Percentiles rank a stretch among this genome's conserved stretches.
Conservation (phyloP, 2,329 filamentous ascomycete species). For the Colletotrichum sp. region DNA sequence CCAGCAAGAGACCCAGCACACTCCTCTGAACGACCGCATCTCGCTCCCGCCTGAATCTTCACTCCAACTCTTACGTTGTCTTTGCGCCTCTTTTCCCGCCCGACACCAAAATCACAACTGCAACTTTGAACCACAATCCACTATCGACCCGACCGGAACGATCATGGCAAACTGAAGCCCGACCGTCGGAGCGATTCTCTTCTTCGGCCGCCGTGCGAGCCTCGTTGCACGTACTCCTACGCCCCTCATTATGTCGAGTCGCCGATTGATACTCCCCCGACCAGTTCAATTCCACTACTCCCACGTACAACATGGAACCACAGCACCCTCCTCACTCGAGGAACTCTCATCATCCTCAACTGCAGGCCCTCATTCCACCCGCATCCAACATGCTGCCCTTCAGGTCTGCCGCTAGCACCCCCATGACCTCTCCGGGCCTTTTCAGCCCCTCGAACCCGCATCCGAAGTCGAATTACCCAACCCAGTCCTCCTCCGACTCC, state of each 20-base stretch:
- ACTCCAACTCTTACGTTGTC: not conserved
- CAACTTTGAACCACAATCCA: not conserved
- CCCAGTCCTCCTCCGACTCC: constrained; percentile 54
- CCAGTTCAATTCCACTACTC: not conserved
- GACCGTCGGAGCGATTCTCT: not conserved
- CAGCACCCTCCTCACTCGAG: constrained; percentile 8
- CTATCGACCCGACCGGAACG: not conserved
- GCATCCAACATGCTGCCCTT: constrained; percentile 43
- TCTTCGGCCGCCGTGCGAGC: constrained; percentile 20
- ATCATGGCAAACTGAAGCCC: constrained; percentile 12
- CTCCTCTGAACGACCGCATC: not conserved
- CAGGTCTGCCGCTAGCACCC: constrained; percentile 59
- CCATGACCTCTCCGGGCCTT: constrained; percentile 64
- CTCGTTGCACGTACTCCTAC: constrained; percentile 6
- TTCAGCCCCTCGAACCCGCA: constrained; percentile 57
- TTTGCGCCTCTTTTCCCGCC: not conserved
- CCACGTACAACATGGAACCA: constrained; percentile 7
- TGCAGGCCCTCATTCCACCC: constrained; percentile 24
- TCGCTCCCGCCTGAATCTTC: not conserved
- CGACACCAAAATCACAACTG: not conserved
- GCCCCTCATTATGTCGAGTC: constrained; percentile 22
- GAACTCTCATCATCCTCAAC: constrained; percentile 10
- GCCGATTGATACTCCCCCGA: constrained; percentile 13
- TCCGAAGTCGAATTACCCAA: constrained; percentile 39
- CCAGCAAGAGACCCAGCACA: not conserved